Evolutionary conservation across 768 basidiomycete genomes (phyloP).

Genomic region (Royoungia palumana): DNA sequence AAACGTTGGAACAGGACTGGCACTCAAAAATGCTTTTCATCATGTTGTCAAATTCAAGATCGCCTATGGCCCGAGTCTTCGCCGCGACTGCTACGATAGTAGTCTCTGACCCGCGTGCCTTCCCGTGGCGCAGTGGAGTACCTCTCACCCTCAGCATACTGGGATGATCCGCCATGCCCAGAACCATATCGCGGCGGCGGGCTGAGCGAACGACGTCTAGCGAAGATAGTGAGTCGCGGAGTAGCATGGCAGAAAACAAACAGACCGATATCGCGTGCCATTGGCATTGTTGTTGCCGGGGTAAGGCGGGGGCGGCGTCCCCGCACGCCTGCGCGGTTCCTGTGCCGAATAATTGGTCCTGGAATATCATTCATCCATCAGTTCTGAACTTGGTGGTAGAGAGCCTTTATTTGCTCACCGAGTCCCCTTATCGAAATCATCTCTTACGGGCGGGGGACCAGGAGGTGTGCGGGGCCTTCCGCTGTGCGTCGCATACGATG

Average conservation of each 20-base stretch:
- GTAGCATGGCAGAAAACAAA: not conserved
- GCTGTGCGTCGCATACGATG: constrained; percentile 42
- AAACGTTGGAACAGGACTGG: no score
- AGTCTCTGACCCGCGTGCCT: constrained; percentile 29
- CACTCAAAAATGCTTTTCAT: no score
- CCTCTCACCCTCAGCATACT: no score
- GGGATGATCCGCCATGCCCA: constrained; percentile 33
- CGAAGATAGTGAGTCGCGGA: not conserved
- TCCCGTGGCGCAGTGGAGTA: no score
- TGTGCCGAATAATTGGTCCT: constrained; percentile 18
- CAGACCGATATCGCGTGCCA: constrained; percentile 42
- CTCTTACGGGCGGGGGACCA: constrained; percentile 51
- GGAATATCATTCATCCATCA: not conserved
- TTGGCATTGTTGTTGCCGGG: constrained; percentile 43
- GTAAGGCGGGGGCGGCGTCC: constrained; percentile 52
- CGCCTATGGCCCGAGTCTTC: constrained; percentile 19
- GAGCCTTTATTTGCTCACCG: constrained; percentile 41
- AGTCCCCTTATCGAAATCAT: constrained; percentile 61
- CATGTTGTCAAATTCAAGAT: no score
- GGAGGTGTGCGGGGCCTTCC: constrained; percentile 54
- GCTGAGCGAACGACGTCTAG: constrained; percentile 72
- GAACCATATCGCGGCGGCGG: constrained; percentile 48
- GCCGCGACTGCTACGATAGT: constrained; percentile 35
- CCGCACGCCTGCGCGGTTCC: constrained; percentile 48
- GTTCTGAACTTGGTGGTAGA: not conserved